phyloP scores from a whole-genome alignment of 345 rosid species.

The Heritiera fomes region DNA sequence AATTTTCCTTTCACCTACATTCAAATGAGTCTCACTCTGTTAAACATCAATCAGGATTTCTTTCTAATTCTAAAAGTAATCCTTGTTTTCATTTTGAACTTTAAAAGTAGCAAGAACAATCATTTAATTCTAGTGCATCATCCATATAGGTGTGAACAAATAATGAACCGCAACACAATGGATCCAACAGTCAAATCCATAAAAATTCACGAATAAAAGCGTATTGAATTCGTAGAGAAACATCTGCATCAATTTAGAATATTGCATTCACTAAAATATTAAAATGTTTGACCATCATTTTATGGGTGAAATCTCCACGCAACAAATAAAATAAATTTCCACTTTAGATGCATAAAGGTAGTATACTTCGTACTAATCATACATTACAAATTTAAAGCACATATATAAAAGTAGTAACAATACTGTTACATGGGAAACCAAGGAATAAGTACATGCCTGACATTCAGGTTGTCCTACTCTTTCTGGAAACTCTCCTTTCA shows the following conservation, averaged over 20 bases:
- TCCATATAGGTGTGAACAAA: background rate
- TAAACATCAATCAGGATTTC: background rate
- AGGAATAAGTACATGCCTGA: slow-evolving; percentile 59
- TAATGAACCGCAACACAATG: background rate
- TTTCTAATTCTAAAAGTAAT: background rate
- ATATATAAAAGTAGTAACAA: background rate
- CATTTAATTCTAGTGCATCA: background rate
- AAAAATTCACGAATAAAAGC: background rate
- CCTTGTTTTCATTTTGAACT: background rate
- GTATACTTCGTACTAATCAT: background rate
- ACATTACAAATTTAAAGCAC: background rate
- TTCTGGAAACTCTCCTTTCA: slow-evolving; percentile 97
- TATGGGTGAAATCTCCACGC: background rate
- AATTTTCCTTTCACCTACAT: slow-evolving; percentile 3
- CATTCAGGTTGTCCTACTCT: slow-evolving; percentile 95
- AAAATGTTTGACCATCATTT: slow-evolving; percentile 3
- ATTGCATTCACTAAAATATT: background rate
- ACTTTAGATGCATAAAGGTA: background rate
- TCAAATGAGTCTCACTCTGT: background rate
- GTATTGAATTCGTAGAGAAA: background rate
- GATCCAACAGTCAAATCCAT: background rate
- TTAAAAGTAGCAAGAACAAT: background rate
- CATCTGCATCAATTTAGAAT: background rate
- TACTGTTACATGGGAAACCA: background rate
- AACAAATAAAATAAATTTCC: background rate